Evolutionary conservation across 441 rosid species (phyloP).

Genomic region (Populus hybrid): DNA sequence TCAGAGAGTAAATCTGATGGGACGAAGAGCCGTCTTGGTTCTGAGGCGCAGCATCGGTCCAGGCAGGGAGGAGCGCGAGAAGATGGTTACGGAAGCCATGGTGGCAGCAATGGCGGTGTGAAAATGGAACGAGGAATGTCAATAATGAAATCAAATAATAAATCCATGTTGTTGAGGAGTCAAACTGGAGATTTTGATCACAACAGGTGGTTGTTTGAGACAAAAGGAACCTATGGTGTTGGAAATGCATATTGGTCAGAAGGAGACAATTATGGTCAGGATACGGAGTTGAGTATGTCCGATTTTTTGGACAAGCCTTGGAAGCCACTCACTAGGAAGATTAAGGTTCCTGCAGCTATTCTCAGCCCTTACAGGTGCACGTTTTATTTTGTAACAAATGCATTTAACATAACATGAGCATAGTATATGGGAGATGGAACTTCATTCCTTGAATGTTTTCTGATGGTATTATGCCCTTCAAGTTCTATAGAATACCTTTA

Average conservation of each 20-base stretch:
- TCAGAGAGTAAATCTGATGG: conserved; percentile 41
- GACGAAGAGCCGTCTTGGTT: conserved; percentile 26
- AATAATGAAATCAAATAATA: conserved; percentile 59
- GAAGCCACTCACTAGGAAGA: conserved; percentile 85
- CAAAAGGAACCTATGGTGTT: conserved; percentile 71
- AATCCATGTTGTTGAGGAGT: conserved; percentile 78
- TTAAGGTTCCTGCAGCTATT: conserved; percentile 48
- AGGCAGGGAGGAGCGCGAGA: conserved; percentile 17
- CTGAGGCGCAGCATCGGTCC: conserved; percentile 11
- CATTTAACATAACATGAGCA: background rate
- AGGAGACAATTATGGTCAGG: conserved; percentile 29
- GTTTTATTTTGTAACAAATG: background rate
- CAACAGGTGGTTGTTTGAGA: conserved; percentile 82
- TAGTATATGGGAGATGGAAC: background rate
- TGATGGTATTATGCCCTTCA: background rate
- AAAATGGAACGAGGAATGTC: conserved; percentile 70
- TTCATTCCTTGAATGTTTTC: background rate
- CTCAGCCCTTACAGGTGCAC: conserved; percentile 86
- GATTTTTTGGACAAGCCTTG: conserved; percentile 94
- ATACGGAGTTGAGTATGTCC: conserved; percentile 56
- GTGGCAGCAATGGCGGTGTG: conserved; percentile 21
- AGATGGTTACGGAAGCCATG: background rate
- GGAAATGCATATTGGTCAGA: conserved; percentile 87
- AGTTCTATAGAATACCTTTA: background rate
- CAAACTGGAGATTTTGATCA: conserved; percentile 93